A percentile compares a stretch with the other conserved stretches of the same genome.
These are phyloP conservation scores for Blastobotrys persicus DNA, from an alignment of 1,139 yeast genomes.

Conservation along the genomic window DNA sequence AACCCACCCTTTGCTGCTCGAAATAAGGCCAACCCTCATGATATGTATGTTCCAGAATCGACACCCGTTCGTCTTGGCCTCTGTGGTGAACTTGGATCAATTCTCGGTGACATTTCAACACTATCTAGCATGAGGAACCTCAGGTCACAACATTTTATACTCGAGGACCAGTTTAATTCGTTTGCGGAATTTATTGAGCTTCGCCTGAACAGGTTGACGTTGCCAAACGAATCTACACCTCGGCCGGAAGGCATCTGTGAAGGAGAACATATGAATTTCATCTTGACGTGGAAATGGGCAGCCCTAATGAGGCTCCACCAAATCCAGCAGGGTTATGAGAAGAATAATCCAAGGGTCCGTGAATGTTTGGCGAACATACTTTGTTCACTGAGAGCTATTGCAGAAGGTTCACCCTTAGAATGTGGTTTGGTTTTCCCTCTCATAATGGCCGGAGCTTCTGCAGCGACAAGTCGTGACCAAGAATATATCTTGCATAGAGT, in stretches of 20 bases:
- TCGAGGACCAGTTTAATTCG: constrained; percentile 6
- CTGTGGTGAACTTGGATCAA: constrained; percentile 5
- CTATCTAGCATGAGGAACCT: not conserved
- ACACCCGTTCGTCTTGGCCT: constrained; percentile 4
- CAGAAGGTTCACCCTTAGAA: not conserved
- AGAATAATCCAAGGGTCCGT: not conserved
- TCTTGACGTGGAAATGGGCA: constrained; percentile 6
- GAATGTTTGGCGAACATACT: constrained; percentile 1
- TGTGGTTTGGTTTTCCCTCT: constrained; percentile 5
- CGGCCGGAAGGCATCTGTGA: constrained; percentile 6
- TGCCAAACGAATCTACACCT: not conserved
- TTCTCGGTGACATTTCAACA: constrained; percentile 7
- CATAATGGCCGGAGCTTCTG: constrained; percentile 5
- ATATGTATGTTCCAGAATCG: not conserved
- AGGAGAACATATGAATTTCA: constrained; percentile 4
- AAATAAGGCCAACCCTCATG: not conserved
- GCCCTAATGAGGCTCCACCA: constrained; percentile 6
- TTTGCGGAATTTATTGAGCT: constrained; percentile 6
- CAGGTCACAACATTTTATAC: constrained; percentile 4
- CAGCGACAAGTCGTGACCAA: not conserved
- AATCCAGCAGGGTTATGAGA: constrained; percentile 5
- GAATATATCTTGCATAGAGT: constrained; percentile 4
- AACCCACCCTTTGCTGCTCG: constrained; percentile 4
- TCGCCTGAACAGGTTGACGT: constrained; percentile 1
- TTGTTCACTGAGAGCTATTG: constrained; percentile 1